These are phyloP conservation scores for Aspergillus costaricaensis DNA, from an alignment of 2,329 filamentous ascomycete species.

Conservation along the genomic window DNA sequence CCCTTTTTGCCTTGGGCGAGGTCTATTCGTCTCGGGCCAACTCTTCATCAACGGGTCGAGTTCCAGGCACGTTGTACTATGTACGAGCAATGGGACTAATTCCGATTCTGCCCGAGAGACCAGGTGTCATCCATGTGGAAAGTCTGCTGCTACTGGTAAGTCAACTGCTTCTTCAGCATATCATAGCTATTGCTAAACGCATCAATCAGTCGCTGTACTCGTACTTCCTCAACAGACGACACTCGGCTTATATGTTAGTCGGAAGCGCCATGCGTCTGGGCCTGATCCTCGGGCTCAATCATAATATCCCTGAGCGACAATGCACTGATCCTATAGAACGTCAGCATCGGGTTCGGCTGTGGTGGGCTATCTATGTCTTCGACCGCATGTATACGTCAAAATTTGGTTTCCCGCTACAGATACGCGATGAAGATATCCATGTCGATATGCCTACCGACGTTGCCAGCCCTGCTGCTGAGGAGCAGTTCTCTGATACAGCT, in stretches of 20 bases:
- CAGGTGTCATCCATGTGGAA: slow-evolving; percentile 45
- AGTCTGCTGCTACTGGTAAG: slow-evolving; percentile 39
- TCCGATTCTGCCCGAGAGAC: slow-evolving; percentile 43
- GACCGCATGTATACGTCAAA: slow-evolving; percentile 49
- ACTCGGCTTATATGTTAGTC: slow-evolving; percentile 32
- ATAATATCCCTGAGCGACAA: slow-evolving; percentile 32
- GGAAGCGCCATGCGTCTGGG: slow-evolving; percentile 42
- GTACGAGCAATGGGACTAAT: slow-evolving; percentile 39
- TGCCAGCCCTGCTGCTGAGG: slow-evolving; percentile 20
- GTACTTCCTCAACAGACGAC: slow-evolving; percentile 30
- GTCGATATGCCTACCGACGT: slow-evolving; percentile 31
- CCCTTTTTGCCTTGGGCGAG: slow-evolving; percentile 45
- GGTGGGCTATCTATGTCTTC: slow-evolving; percentile 37
- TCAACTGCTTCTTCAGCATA: neutral
- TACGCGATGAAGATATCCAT: slow-evolving; percentile 49
- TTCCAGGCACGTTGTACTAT: slow-evolving; percentile 46
- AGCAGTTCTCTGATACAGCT: slow-evolving; percentile 35
- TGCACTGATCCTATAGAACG: slow-evolving; percentile 35
- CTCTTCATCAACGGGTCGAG: slow-evolving; percentile 19
- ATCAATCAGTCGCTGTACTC: slow-evolving; percentile 23
- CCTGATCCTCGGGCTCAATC: slow-evolving; percentile 45
- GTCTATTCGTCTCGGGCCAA: slow-evolving; percentile 40
- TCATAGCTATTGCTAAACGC: neutral
- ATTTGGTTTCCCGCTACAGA: slow-evolving; percentile 48
- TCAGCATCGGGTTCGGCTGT: slow-evolving; percentile 32